A percentile compares a stretch with the other conserved stretches of the same genome.
Conservation (phyloP, 345 rosid genomes). For the Triadica sebifera region DNA sequence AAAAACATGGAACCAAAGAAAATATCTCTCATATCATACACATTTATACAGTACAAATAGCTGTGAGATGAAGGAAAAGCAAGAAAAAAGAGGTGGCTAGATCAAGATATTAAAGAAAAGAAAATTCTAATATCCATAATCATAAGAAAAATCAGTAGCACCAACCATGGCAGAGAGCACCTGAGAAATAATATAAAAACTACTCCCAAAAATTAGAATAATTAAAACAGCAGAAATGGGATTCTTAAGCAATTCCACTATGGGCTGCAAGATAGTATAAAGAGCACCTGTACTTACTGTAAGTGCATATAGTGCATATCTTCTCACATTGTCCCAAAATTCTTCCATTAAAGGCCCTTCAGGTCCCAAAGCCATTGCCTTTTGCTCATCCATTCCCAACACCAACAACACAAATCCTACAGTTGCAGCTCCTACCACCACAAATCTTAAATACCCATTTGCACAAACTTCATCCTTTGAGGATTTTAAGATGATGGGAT, state of each 20-base stretch:
- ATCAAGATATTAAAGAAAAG: too few species aligned
- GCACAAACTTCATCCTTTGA: conserved; percentile 13
- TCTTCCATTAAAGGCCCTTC: conserved; percentile 89
- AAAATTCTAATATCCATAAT: conserved; percentile 44
- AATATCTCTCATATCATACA: too few species aligned
- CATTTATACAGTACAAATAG: too few species aligned
- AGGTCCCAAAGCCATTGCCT: conserved; percentile 81
- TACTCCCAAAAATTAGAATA: conserved; percentile 58
- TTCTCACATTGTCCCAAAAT: conserved; percentile 97
- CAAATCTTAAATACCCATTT: conserved; percentile 37
- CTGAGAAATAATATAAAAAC: conserved; percentile 62
- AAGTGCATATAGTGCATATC: conserved; percentile 88
- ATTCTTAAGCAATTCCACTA: conserved; percentile 72
- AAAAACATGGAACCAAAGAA: too few species aligned
- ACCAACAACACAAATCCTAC: conserved; percentile 48
- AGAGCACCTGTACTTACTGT: conserved; percentile 92
- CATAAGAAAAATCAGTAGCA: conserved; percentile 66
- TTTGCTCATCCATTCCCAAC: conserved; percentile 51
- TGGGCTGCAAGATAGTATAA: conserved; percentile 58
- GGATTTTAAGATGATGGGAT: not conserved
- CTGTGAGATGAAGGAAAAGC: too few species aligned
- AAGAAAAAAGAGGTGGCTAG: too few species aligned
- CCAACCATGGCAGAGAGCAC: conserved; percentile 87
- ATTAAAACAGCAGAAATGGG: conserved; percentile 77
- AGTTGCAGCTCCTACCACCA: conserved; percentile 53